Conservation (phyloP, 352 stramenopile genomes). For the Peronosclerospora sorghi region DNA sequence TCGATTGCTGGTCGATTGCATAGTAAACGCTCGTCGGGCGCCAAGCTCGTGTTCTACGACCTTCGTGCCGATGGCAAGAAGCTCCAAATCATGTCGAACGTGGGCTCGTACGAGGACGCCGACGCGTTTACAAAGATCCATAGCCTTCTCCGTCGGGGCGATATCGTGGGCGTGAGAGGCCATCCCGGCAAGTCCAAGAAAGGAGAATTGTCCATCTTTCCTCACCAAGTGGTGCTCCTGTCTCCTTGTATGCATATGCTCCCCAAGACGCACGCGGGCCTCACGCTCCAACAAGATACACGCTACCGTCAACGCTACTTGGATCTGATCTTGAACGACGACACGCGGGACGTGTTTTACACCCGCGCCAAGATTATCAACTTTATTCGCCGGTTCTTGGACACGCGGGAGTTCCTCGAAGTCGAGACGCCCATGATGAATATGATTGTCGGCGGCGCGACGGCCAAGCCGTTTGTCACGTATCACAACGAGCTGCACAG, state of each 20-base stretch:
- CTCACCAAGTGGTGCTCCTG: slow-evolving; percentile 59
- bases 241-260: slow-evolving; percentile 83
- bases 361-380: slow-evolving; percentile 91
- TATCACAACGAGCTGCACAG: slow-evolving; percentile 95
- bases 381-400: slow-evolving; percentile 88
- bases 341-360: slow-evolving; percentile 89
- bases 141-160: slow-evolving; percentile 86
- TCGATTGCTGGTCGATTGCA: slow-evolving; percentile 92
- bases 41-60: slow-evolving; percentile 98
- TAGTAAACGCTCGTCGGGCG: slow-evolving; percentile 91
- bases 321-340: slow-evolving; percentile 95
- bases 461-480: slow-evolving; percentile 96
- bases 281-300: slow-evolving; percentile 62
- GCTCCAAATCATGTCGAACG: slow-evolving; percentile 95
- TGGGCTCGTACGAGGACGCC: slow-evolving; percentile 47
- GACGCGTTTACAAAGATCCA: slow-evolving; percentile 78
- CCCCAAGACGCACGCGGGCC: slow-evolving; percentile 59
- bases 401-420: slow-evolving; percentile 92
- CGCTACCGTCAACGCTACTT: slow-evolving; percentile 91
- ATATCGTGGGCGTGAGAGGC: slow-evolving; percentile 94
- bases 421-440: slow-evolving; percentile 98
- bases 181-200: slow-evolving; percentile 95
- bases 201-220: slow-evolving; percentile 96
- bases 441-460: slow-evolving; percentile 90
- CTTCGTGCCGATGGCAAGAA: slow-evolving; percentile 90